Evolutionary conservation across 2,329 filamentous ascomycete genomes (phyloP).

Genomic region (Raffaelea ambrosiae): DNA sequence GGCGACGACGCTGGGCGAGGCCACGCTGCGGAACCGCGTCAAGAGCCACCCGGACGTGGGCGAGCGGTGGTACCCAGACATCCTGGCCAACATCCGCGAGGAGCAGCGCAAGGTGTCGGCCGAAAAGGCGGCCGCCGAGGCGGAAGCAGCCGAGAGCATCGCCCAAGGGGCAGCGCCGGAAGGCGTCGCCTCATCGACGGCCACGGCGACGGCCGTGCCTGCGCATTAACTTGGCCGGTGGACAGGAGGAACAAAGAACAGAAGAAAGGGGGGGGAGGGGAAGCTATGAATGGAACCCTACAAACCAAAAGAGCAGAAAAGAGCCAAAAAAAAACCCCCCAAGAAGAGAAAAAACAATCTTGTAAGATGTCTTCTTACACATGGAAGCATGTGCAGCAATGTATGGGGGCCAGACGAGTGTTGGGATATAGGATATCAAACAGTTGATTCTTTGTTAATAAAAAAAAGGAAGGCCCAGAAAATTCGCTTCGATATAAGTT

Average conservation of each 20-base stretch:
- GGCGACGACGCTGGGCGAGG: conserved; percentile 66
- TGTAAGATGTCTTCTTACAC: too few relatives aligned
- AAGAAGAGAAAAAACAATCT: background rate
- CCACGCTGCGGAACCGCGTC: conserved; percentile 73
- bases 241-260: too few relatives aligned
- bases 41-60: conserved; percentile 85
- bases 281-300: too few relatives aligned
- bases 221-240: too few relatives aligned
- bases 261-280: too few relatives aligned
- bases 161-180: too few relatives aligned
- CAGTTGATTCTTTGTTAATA: too few relatives aligned
- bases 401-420: too few relatives aligned
- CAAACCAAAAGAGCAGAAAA: too few relatives aligned
- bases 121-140: conserved; percentile 1
- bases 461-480: background rate
- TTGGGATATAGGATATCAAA: too few relatives aligned
- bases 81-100: conserved; percentile 47
- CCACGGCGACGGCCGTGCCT: conserved; percentile 13
- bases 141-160: too few relatives aligned
- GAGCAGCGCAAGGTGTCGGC: conserved; percentile 36
- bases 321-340: background rate
- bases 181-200: background rate
- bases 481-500: background rate
- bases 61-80: conserved; percentile 68
- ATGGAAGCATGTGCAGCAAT: too few relatives aligned